Evolutionary conservation across 2,329 filamentous ascomycete species (phyloP).

Genomic region (Sporothrix brasiliensis): DNA sequence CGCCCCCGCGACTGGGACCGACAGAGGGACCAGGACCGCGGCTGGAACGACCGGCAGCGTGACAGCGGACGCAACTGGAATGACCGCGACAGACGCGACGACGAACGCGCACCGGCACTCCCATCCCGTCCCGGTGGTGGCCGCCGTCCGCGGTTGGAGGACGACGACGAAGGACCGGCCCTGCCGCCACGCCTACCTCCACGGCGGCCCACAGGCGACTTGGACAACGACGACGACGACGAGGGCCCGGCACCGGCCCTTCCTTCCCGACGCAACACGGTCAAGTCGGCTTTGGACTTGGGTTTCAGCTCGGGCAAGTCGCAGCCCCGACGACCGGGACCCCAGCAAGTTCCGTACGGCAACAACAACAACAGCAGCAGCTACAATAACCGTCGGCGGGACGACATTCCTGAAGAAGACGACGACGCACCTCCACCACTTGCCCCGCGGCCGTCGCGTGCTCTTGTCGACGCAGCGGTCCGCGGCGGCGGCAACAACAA

Average conservation of each 20-base stretch:
- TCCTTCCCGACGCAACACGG: conserved; percentile 46
- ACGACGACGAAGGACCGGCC: not conserved
- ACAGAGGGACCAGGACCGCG: not conserved
- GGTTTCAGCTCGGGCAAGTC: conserved; percentile 37
- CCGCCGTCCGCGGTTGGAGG: not conserved
- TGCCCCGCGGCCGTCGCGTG: conserved; percentile 54
- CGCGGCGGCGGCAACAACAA: conserved; percentile 34
- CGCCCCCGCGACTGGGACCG: not conserved
- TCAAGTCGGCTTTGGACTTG: conserved; percentile 40
- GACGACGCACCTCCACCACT: conserved; percentile 54
- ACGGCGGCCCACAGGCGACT: conserved; percentile 47
- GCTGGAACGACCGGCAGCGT: not conserved
- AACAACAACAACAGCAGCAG: no score
- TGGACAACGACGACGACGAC: conserved; percentile 44
- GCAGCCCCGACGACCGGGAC: not conserved
- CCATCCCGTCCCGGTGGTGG: conserved; percentile 28
- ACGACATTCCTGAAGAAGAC: conserved; percentile 27
- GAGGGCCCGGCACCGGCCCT: conserved; percentile 61
- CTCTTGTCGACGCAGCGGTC: conserved; percentile 53
- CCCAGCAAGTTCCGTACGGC: conserved; percentile 23
- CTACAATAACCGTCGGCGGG: conserved; percentile 15
- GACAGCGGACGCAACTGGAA: no score
- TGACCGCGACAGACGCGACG: not conserved
- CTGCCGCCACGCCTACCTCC: conserved; percentile 30
- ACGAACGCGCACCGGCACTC: conserved; percentile 17